Evolutionary conservation across 306 rosid genomes (phyloP).

Genomic region (Cucumis cinereus): DNA sequence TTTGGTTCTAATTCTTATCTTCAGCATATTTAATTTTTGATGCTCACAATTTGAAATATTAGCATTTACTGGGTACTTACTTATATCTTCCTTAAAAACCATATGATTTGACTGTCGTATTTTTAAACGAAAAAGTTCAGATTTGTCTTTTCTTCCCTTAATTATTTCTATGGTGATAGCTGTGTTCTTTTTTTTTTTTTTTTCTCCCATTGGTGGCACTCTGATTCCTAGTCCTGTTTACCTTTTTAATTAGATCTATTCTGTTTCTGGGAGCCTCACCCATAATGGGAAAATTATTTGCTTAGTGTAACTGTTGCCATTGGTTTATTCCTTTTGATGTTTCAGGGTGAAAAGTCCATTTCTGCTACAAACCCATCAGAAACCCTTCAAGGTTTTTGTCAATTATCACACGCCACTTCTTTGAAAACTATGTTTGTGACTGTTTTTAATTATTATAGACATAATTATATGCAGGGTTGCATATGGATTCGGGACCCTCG

Average conservation of each 20-base stretch:
- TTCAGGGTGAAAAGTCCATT: conserved; percentile 40
- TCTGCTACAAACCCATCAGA: conserved; percentile 27
- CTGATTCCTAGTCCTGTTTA: conserved; percentile 30
- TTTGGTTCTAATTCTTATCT: background rate
- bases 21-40: background rate
- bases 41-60: conserved; percentile 2
- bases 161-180: conserved; percentile 21
- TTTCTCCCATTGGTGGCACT: conserved; percentile 21
- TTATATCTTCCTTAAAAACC: conserved; percentile 6
- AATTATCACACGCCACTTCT: conserved; percentile 5
- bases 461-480: conserved; percentile 25
- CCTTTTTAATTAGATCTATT: conserved; percentile 29
- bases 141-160: conserved; percentile 38
- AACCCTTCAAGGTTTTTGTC: conserved; percentile 30
- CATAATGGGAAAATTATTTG: conserved; percentile 12
- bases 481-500: conserved; percentile 43
- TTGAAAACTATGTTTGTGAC: background rate
- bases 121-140: conserved; percentile 28
- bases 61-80: conserved; percentile 12
- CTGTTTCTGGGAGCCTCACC: conserved; percentile 21
- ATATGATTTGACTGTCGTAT: conserved; percentile 37
- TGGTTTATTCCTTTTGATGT: conserved; percentile 10
- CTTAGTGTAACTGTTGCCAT: background rate
- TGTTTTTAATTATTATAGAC: conserved; percentile 2
- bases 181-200: conserved; percentile 7